phyloP scores from a whole-genome alignment of 306 rosid species.

The Dicorynia guianensis region DNA sequence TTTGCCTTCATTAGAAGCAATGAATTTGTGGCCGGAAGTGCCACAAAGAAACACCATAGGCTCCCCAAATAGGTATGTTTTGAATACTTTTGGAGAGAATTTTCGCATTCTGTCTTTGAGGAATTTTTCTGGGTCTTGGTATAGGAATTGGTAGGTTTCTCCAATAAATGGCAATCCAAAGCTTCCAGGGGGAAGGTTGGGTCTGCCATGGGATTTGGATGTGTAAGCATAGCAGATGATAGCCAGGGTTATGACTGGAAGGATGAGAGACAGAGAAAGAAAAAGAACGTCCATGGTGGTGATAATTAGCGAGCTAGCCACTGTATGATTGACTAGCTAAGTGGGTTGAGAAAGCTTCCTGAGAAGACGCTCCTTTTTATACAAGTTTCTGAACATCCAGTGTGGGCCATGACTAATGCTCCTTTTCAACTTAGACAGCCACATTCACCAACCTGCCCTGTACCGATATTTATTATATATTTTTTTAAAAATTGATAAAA shows the following conservation, averaged over 20 bases:
- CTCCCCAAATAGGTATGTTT: not conserved
- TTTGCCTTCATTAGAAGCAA: slow-evolving; percentile 6
- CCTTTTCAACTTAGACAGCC: too few relatives aligned
- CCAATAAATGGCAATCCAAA: slow-evolving; percentile 15
- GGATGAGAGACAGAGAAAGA: not conserved
- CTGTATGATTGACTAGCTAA: too few relatives aligned
- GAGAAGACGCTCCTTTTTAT: too few relatives aligned
- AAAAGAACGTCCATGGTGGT: not conserved
- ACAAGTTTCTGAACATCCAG: too few relatives aligned
- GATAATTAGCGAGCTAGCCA: too few relatives aligned
- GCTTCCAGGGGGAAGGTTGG: slow-evolving; percentile 10
- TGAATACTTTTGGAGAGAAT: not conserved
- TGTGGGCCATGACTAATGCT: too few relatives aligned
- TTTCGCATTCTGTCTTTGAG: not conserved
- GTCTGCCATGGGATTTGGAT: not conserved
- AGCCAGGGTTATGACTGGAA: not conserved
- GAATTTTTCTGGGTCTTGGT: not conserved
- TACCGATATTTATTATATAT: too few relatives aligned
- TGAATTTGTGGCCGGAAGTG: not conserved
- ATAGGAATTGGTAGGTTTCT: slow-evolving; percentile 18
- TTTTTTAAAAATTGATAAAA: too few relatives aligned
- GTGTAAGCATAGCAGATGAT: not conserved
- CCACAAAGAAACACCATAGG: slow-evolving; percentile 1
- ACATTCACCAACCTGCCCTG: too few relatives aligned
- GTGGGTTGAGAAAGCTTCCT: too few relatives aligned